Evolutionary conservation across 495 filamentous ascomycete genomes (phyloP).

Genomic region (Hypoxylon lenormandii): DNA sequence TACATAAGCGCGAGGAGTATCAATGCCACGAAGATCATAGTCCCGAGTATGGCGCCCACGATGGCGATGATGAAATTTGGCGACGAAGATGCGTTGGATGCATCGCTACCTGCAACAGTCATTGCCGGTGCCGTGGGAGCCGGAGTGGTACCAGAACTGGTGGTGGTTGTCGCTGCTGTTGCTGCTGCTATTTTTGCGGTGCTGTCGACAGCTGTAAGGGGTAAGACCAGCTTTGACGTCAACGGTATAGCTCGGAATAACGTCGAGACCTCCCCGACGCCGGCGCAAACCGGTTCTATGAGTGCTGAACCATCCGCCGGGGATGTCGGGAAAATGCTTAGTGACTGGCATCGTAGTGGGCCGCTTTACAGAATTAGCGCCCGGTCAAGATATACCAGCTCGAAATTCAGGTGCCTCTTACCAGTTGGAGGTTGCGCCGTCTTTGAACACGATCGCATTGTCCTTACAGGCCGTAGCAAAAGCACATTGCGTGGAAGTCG

Average conservation of each 20-base stretch:
- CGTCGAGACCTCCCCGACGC: conserved; percentile 8
- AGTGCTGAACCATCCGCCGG: conserved; percentile 6
- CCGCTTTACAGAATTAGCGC: conserved; percentile 11
- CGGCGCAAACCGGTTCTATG: conserved; percentile 23
- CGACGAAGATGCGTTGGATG: background rate
- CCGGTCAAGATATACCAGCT: background rate
- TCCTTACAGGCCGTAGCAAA: conserved; percentile 31
- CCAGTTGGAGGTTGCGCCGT: conserved; percentile 27
- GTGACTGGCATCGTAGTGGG: conserved; percentile 22
- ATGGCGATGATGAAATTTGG: conserved; percentile 12
- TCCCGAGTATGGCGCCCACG: conserved; percentile 22
- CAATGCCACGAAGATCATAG: conserved; percentile 13
- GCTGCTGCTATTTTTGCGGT: background rate
- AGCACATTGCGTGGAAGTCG: conserved; percentile 16
- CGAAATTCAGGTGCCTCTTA: conserved; percentile 1
- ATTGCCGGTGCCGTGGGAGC: background rate
- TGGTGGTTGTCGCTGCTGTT: conserved; percentile 1
- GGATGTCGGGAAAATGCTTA: conserved; percentile 23
- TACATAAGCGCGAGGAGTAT: conserved; percentile 24
- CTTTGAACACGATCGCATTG: conserved; percentile 28
- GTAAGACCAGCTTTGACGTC: conserved; percentile 24
- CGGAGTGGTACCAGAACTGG: background rate
- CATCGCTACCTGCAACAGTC: background rate
- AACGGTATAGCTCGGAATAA: conserved; percentile 31
- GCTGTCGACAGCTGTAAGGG: conserved; percentile 13